A percentile compares a stretch with the other conserved stretches of the same genome.
These are phyloP conservation scores for Wickerhamomyces canadensis DNA, from an alignment of 805 yeast species.

Conservation along the genomic window DNA sequence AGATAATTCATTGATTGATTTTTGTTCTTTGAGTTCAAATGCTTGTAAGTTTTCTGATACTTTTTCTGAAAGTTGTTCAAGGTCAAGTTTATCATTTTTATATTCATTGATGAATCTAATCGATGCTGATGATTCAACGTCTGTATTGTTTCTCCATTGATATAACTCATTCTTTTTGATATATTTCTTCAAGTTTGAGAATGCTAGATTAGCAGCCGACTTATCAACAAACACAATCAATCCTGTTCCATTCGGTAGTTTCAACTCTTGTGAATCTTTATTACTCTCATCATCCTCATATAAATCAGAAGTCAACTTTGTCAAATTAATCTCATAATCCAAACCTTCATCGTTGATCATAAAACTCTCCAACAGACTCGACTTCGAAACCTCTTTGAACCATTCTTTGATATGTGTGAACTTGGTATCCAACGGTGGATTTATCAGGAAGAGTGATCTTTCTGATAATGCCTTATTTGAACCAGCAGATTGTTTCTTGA, in stretches of 20 bases:
- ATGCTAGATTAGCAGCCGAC: slow-evolving; percentile 57
- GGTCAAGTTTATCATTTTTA: slow-evolving; percentile 35
- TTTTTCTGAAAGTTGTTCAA: slow-evolving; percentile 45
- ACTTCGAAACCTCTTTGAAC: slow-evolving; percentile 55
- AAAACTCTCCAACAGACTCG: slow-evolving; percentile 54
- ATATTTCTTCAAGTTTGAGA: slow-evolving; percentile 51
- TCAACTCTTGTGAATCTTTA: slow-evolving; percentile 31
- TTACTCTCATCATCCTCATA: slow-evolving; percentile 29
- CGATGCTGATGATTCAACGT: slow-evolving; percentile 28
- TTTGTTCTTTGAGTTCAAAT: slow-evolving; percentile 67
- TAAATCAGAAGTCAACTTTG: slow-evolving; percentile 54
- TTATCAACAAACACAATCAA: slow-evolving; percentile 71
- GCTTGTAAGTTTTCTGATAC: slow-evolving; percentile 56
- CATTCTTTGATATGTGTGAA: slow-evolving; percentile 47
- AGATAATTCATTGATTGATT: slow-evolving; percentile 48
- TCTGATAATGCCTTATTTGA: slow-evolving; percentile 38
- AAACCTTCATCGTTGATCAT: slow-evolving; percentile 38
- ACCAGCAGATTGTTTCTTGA: slow-evolving; percentile 56
- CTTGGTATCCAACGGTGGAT: slow-evolving; percentile 63
- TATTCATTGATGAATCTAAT: slow-evolving; percentile 37
- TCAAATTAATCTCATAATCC: slow-evolving; percentile 44
- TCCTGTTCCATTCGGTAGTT: slow-evolving; percentile 70
- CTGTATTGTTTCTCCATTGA: slow-evolving; percentile 29
- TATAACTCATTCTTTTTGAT: slow-evolving; percentile 38
- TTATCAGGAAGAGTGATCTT: slow-evolving; percentile 67